These are phyloP conservation scores for Begonia fuchsioides DNA, from an alignment of 306 rosid species.

Conservation along the genomic window DNA sequence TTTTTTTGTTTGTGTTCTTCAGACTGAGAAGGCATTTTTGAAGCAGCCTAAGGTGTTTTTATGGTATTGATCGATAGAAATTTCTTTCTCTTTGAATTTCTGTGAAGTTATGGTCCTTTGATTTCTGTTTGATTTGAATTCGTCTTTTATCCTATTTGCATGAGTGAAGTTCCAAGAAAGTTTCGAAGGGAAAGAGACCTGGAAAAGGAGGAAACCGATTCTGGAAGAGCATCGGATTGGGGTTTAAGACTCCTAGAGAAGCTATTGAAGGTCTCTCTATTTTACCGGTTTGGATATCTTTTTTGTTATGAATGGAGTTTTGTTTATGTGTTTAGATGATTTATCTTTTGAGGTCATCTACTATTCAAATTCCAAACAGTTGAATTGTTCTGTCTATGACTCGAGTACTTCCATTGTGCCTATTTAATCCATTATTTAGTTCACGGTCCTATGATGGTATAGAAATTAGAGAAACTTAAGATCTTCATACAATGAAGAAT, in stretches of 20 bases:
- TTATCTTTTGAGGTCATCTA: too few relatives aligned
- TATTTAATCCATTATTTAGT: too few relatives aligned
- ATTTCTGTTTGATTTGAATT: neutral
- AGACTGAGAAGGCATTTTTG: slow-evolving; percentile 73
- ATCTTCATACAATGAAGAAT: too few relatives aligned
- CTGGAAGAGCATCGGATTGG: slow-evolving; percentile 62
- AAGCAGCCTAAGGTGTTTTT: slow-evolving; percentile 68
- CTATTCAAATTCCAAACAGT: too few relatives aligned
- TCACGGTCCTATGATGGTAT: too few relatives aligned
- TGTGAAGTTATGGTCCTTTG: neutral
- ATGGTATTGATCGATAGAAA: too few relatives aligned
- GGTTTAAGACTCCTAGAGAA: slow-evolving; percentile 81
- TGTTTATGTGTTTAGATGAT: too few relatives aligned
- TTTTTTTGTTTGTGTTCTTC: slow-evolving; percentile 1
- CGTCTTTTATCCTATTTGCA: neutral
- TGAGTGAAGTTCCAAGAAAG: slow-evolving; percentile 43
- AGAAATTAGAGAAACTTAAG: too few relatives aligned
- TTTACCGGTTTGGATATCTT: neutral
- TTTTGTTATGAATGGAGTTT: neutral
- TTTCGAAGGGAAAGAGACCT: slow-evolving; percentile 65
- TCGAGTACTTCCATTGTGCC: too few relatives aligned
- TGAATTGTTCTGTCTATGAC: too few relatives aligned
- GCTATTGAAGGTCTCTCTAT: slow-evolving; percentile 47
- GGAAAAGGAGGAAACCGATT: slow-evolving; percentile 81
- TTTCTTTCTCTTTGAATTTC: neutral